Evolutionary conservation across 176 grass and related monocot genomes (phyloP).

Genomic region (Thalia dealbata): DNA sequence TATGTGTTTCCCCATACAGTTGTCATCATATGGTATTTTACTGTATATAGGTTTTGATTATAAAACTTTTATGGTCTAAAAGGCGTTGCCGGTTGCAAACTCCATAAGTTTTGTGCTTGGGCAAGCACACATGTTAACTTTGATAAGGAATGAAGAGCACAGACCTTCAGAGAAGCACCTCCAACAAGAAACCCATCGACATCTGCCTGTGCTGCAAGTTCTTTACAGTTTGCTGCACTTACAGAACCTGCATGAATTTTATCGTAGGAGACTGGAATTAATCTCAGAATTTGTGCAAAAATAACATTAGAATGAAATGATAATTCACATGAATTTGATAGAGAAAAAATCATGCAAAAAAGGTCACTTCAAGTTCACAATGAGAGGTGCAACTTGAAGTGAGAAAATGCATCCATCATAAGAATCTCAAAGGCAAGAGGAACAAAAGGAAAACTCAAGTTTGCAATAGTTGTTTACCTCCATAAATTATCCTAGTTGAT

Average conservation of each 20-base stretch:
- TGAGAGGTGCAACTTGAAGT: neutral
- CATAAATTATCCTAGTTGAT: slow-evolving; percentile 67
- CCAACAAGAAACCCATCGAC: slow-evolving; percentile 22
- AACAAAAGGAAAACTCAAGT: neutral
- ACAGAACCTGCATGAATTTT: slow-evolving; percentile 8
- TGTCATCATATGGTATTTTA: too few species aligned
- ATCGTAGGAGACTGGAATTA: neutral
- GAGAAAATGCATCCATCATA: neutral
- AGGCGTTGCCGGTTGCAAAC: neutral
- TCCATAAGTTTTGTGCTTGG: neutral
- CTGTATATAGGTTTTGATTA: neutral
- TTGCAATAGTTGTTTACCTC: slow-evolving; percentile 43
- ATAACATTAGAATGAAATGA: neutral
- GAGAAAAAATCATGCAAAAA: neutral
- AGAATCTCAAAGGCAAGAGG: neutral
- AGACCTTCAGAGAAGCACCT: slow-evolving; percentile 18
- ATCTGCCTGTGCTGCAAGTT: slow-evolving; percentile 16
- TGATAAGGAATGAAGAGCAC: neutral
- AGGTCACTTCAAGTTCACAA: neutral
- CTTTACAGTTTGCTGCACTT: slow-evolving; percentile 13
- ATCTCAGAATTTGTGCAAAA: neutral
- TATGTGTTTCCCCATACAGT: too few species aligned
- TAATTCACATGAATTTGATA: neutral
- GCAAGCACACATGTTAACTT: too few species aligned
- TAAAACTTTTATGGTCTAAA: neutral